phyloP scores from a whole-genome alignment of 768 basidiomycete species.

The Zangia roseola region DNA sequence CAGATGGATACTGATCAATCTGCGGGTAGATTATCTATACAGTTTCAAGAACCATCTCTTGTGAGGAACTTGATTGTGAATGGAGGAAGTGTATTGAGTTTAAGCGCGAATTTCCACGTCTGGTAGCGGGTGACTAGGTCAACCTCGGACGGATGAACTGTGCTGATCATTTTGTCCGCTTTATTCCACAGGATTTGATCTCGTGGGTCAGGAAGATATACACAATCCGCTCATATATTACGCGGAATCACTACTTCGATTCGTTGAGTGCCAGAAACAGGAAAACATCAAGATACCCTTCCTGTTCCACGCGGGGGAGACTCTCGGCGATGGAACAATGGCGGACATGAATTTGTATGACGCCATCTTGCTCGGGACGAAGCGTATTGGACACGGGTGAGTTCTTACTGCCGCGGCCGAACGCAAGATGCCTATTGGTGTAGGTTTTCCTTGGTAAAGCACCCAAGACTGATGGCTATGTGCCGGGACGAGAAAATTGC shows the following conservation, averaged over 20 bases:
- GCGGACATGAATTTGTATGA: conserved; percentile 50
- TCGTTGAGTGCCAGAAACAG: conserved; percentile 34
- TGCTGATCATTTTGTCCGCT: not conserved
- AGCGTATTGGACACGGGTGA: conserved; percentile 50
- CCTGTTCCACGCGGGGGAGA: conserved; percentile 51
- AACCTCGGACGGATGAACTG: not conserved
- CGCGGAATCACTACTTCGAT: conserved; percentile 36
- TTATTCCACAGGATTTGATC: conserved; percentile 41
- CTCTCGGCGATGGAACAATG: conserved; percentile 42
- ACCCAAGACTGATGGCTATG: conserved; percentile 44
- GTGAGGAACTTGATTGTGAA: conserved; percentile 41
- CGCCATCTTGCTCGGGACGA: conserved; percentile 48
- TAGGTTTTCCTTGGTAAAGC: conserved; percentile 47
- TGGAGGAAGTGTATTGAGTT: conserved; percentile 43
- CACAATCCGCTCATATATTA: conserved; percentile 40
- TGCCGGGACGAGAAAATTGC: conserved; percentile 41
- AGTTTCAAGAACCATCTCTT: conserved; percentile 35
- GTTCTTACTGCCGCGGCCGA: conserved; percentile 1
- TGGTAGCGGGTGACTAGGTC: conserved; percentile 38
- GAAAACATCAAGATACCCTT: conserved; percentile 37
- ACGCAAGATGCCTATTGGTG: not conserved
- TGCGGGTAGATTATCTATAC: conserved; percentile 41
- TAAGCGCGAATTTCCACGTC: conserved; percentile 45
- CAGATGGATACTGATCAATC: not conserved
- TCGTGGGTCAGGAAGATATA: conserved; percentile 48